phyloP scores from a whole-genome alignment of 768 basidiomycete species.

The Trametes cingulata region DNA sequence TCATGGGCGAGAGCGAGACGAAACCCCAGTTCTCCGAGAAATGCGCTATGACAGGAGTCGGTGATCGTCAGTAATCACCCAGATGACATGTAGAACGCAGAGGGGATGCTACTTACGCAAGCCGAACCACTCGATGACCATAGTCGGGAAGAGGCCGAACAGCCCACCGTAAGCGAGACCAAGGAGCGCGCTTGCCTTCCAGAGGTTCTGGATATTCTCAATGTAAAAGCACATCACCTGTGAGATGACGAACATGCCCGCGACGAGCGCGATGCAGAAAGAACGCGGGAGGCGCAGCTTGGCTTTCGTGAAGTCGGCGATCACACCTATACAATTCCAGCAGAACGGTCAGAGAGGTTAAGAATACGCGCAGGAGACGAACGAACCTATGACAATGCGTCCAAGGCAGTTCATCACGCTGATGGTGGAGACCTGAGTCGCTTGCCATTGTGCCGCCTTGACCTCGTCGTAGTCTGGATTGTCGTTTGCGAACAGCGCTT shows the following conservation, averaged over 20 bases:
- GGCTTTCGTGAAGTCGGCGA: conserved; percentile 64
- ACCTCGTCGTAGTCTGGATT: conserved; percentile 65
- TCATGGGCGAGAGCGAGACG: conserved; percentile 68
- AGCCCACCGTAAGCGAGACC: conserved; percentile 73
- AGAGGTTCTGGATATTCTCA: conserved; percentile 60
- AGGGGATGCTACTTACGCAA: conserved; percentile 53
- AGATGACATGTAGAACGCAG: neutral
- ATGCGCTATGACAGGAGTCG: conserved; percentile 44
- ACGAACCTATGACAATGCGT: conserved; percentile 70
- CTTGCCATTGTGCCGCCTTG: conserved; percentile 74
- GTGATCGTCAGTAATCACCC: neutral
- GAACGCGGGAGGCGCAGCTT: conserved; percentile 63
- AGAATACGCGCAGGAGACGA: neutral
- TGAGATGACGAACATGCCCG: conserved; percentile 67
- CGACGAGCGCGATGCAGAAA: conserved; percentile 67
- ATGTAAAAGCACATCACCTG: conserved; percentile 62
- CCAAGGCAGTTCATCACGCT: conserved; percentile 82
- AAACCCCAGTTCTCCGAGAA: conserved; percentile 90
- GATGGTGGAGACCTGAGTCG: conserved; percentile 79
- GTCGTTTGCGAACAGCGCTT: conserved; percentile 63
- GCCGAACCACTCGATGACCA: conserved; percentile 89
- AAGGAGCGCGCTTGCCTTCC: conserved; percentile 57
- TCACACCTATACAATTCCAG: conserved; percentile 47
- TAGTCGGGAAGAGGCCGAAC: conserved; percentile 74
- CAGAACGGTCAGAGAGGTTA: neutral